A percentile compares a stretch with the other conserved stretches of the same genome.
These are phyloP conservation scores for Tilletia caries DNA, from an alignment of 1,284 basidiomycete genomes.

Conservation along the genomic window DNA sequence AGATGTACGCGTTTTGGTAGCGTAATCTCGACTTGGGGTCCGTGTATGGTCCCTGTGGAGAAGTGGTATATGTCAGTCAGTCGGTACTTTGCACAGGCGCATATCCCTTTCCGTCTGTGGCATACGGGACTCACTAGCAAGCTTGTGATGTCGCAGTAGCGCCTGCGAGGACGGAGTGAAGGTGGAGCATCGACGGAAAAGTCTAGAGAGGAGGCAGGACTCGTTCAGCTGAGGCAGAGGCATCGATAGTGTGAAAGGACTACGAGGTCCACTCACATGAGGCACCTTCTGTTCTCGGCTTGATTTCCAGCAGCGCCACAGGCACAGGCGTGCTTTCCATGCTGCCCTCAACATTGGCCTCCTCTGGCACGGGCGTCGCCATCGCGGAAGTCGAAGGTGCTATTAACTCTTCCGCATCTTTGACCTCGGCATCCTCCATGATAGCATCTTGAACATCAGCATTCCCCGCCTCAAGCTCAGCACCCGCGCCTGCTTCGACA, in stretches of 20 bases:
- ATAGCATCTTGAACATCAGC: neutral
- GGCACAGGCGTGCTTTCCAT: neutral
- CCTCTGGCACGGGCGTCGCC: neutral
- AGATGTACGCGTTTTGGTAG: conserved; percentile 80
- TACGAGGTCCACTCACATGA: conserved; percentile 22
- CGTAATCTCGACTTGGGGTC: conserved; percentile 76
- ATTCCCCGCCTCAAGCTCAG: conserved; percentile 5
- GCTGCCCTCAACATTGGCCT: neutral
- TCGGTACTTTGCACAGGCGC: neutral
- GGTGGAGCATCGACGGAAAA: conserved; percentile 80
- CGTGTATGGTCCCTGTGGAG: conserved; percentile 71
- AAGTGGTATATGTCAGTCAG: neutral
- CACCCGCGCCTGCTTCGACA: no score
- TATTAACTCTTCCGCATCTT: neutral
- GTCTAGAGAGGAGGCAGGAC: conserved; percentile 57
- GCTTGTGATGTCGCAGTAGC: conserved; percentile 83
- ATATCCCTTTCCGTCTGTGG: no score
- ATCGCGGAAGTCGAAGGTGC: neutral
- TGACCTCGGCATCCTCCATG: neutral
- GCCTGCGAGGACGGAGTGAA: conserved; percentile 70
- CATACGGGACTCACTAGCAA: conserved; percentile 62
- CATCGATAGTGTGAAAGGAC: no score
- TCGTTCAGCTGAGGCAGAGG: neutral
- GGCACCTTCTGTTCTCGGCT: conserved; percentile 10
- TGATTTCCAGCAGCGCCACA: neutral